Conservation (phyloP, 768 basidiomycete species). For the Termitomyces sp. region DNA sequence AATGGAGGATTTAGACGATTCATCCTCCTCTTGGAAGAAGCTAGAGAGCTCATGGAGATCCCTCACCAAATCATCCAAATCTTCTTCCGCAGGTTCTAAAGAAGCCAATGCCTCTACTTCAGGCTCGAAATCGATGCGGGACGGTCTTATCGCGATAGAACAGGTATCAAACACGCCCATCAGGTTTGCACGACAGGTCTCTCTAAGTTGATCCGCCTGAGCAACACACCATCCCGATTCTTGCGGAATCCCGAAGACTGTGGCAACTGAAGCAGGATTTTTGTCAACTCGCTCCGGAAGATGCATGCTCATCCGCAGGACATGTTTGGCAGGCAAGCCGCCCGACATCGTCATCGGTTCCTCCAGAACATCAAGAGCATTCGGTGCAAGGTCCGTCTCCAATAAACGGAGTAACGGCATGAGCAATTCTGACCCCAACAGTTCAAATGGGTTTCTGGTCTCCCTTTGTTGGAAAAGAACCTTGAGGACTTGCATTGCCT, state of each 20-base stretch:
- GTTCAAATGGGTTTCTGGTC: slow-evolving; percentile 65
- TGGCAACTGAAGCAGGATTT: slow-evolving; percentile 51
- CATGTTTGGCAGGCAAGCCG: slow-evolving; percentile 75
- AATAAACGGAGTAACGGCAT: slow-evolving; percentile 88
- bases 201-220: slow-evolving; percentile 54
- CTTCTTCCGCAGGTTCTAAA: slow-evolving; percentile 46
- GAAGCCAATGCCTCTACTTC: slow-evolving; percentile 45
- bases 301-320: slow-evolving; percentile 91
- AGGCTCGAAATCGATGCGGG: slow-evolving; percentile 69
- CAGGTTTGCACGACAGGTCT: slow-evolving; percentile 69
- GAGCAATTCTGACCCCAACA: slow-evolving; percentile 79
- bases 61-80: slow-evolving; percentile 74
- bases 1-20: slow-evolving; percentile 23
- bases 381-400: slow-evolving; percentile 79
- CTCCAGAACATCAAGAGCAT: slow-evolving; percentile 91
- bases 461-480: slow-evolving; percentile 84
- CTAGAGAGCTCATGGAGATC: slow-evolving; percentile 72
- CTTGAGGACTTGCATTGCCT: slow-evolving; percentile 85
- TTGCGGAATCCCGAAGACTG: slow-evolving; percentile 77
- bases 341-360: slow-evolving; percentile 80
- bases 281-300: slow-evolving; percentile 24
- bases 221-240: slow-evolving; percentile 88
- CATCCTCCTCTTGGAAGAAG: slow-evolving; percentile 63
- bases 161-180: slow-evolving; percentile 85
- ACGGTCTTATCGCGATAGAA: slow-evolving; percentile 62